Percentiles rank a stretch among this genome's conserved stretches.
Evolutionary conservation across 306 rosid genomes (phyloP).

Genomic region (Cicer bijugum): DNA sequence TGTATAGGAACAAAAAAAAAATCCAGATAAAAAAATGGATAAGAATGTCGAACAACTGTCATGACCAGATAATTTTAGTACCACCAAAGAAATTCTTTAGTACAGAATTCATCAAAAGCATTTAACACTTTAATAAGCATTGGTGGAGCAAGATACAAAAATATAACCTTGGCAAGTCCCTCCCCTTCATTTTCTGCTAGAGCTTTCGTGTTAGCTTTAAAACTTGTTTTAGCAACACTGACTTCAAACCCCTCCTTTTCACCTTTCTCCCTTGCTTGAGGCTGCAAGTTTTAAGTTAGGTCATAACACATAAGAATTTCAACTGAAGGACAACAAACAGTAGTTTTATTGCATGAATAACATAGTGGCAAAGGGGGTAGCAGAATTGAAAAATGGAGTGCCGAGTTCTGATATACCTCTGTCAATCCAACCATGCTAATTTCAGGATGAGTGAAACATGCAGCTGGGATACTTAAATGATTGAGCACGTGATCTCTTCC

Average conservation of each 20-base stretch:
- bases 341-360: constrained; percentile 32
- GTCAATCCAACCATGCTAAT: constrained; percentile 97
- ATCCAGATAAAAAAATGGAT: constrained; percentile 26
- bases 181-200: constrained; percentile 99
- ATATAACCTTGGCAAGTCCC: constrained; percentile 87
- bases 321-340: not conserved
- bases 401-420: constrained; percentile 57
- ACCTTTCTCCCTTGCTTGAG: constrained; percentile 94
- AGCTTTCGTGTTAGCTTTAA: constrained; percentile 98
- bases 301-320: constrained; percentile 30
- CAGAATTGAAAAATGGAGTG: constrained; percentile 20
- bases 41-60: constrained; percentile 17
- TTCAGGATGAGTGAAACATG: constrained; percentile 97
- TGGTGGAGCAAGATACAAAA: constrained; percentile 35
- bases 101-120: constrained; percentile 2
- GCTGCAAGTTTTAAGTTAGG: constrained; percentile 61
- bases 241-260: constrained; percentile 88
- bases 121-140: constrained; percentile 3
- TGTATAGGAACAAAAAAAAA: constrained; percentile 11
- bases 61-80: constrained; percentile 4
- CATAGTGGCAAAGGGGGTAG: not conserved
- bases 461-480: constrained; percentile 94
- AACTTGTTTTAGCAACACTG: constrained; percentile 89
- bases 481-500: constrained; percentile 94
- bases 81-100: not conserved